Conservation (phyloP, 495 filamentous ascomycete species). For the Penicillium maclennaniae region DNA sequence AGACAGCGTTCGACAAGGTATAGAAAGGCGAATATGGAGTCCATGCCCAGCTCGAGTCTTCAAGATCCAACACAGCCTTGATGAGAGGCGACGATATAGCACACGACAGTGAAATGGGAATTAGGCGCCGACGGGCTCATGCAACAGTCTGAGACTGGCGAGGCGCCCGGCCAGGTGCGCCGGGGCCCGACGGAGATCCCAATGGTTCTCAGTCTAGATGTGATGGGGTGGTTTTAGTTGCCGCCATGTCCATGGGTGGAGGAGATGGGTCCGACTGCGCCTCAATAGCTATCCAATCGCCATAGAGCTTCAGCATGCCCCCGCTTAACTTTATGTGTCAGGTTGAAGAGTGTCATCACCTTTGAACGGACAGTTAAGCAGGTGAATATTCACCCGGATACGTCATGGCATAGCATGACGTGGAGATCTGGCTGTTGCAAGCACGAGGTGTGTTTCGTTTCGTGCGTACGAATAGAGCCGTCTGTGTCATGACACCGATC, state of each 20-base stretch:
- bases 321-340: neutral
- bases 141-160: neutral
- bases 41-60: neutral
- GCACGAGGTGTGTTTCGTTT: neutral
- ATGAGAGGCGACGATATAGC: neutral
- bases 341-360: neutral
- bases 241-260: neutral
- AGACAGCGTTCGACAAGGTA: neutral
- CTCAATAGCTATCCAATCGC: neutral
- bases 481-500: neutral
- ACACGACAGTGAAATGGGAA: neutral
- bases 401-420: neutral
- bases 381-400: neutral
- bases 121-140: slow-evolving; percentile 9
- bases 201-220: neutral
- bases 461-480: neutral
- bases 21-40: neutral
- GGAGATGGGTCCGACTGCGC: slow-evolving; percentile 1
- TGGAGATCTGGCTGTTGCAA: neutral
- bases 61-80: neutral
- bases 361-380: neutral
- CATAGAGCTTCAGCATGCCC: neutral
- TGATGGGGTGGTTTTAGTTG: neutral
- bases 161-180: neutral
- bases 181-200: neutral